A percentile compares a stretch with the other conserved stretches of the same genome.
Conservation (phyloP, 1,284 basidiomycete genomes). For the Sporisorium reilianum region DNA sequence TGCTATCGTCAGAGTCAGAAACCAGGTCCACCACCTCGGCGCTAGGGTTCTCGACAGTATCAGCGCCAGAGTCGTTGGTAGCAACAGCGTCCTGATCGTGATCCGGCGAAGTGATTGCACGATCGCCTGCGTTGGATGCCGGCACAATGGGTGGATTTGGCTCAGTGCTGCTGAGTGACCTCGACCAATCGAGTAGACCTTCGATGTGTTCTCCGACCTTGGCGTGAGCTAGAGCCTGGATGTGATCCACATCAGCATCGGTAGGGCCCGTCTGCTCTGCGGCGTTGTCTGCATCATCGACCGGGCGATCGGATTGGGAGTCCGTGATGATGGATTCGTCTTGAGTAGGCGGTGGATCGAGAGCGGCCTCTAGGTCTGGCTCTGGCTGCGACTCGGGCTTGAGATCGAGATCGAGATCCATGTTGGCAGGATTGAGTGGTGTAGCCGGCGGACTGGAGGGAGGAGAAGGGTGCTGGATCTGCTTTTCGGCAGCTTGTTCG, state of each 20-base stretch:
- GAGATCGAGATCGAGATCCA: too few relatives aligned
- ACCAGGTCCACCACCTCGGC: conserved; percentile 23
- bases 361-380: background rate
- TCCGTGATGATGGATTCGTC: background rate
- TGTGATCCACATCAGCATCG: conserved; percentile 33
- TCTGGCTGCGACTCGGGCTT: background rate
- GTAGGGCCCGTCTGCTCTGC: conserved; percentile 11
- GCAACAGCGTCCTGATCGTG: background rate
- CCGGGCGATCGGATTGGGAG: background rate
- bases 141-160: background rate
- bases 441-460: conserved; percentile 7
- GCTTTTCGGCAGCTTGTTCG: conserved; percentile 30
- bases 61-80: too few relatives aligned
- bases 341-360: background rate
- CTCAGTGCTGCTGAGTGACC: conserved; percentile 11
- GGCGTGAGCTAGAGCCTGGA: conserved; percentile 16
- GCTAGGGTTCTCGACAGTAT: background rate
- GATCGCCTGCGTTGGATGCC: conserved; percentile 6
- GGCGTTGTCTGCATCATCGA: background rate
- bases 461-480: conserved; percentile 15
- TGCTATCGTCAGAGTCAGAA: conserved; percentile 27
- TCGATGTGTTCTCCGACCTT: conserved; percentile 28
- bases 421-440: background rate
- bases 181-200: conserved; percentile 24
- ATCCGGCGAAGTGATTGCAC: background rate